Percentiles rank a stretch among this genome's conserved stretches.
Conservation (phyloP, 2,329 filamentous ascomycete genomes). For the Scedosporium boydii region DNA sequence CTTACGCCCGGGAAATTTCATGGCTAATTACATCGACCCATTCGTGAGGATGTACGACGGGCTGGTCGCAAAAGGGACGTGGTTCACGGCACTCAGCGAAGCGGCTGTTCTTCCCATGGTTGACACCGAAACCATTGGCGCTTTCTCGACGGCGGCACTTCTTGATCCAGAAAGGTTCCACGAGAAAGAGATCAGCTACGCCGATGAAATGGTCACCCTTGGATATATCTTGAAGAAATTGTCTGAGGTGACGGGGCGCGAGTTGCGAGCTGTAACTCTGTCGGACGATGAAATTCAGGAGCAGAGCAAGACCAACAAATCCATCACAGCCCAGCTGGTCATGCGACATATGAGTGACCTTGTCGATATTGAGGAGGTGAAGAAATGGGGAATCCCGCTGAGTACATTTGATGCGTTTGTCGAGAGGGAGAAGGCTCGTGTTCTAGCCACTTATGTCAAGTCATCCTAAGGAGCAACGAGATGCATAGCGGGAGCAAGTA, state of each 20-base stretch:
- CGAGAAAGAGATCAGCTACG: slow-evolving; percentile 28
- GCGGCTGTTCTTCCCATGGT: slow-evolving; percentile 30
- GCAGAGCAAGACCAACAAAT: slow-evolving; percentile 22
- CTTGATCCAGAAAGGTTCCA: slow-evolving; percentile 29
- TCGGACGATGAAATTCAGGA: slow-evolving; percentile 29
- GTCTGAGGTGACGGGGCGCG: slow-evolving; percentile 20
- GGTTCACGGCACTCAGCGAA: slow-evolving; percentile 23
- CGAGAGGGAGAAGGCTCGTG: slow-evolving; percentile 24
- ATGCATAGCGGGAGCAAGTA: background rate
- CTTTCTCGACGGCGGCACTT: slow-evolving; percentile 32
- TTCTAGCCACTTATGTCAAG: slow-evolving; percentile 19
- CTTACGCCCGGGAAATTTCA: slow-evolving; percentile 40
- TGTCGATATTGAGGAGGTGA: slow-evolving; percentile 24
- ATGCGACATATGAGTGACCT: slow-evolving; percentile 24
- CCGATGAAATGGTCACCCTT: slow-evolving; percentile 27
- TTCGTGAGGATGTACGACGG: slow-evolving; percentile 28
- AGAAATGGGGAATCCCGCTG: slow-evolving; percentile 28
- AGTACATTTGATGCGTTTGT: slow-evolving; percentile 34
- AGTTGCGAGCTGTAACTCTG: slow-evolving; percentile 27
- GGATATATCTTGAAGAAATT: slow-evolving; percentile 27
- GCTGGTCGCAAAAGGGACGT: slow-evolving; percentile 26
- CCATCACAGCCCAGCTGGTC: slow-evolving; percentile 26
- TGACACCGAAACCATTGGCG: slow-evolving; percentile 37
- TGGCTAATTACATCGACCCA: slow-evolving; percentile 38
- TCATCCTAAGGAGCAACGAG: background rate